Conservation (phyloP, 495 filamentous ascomycete genomes). For the Penicillium steckii region DNA sequence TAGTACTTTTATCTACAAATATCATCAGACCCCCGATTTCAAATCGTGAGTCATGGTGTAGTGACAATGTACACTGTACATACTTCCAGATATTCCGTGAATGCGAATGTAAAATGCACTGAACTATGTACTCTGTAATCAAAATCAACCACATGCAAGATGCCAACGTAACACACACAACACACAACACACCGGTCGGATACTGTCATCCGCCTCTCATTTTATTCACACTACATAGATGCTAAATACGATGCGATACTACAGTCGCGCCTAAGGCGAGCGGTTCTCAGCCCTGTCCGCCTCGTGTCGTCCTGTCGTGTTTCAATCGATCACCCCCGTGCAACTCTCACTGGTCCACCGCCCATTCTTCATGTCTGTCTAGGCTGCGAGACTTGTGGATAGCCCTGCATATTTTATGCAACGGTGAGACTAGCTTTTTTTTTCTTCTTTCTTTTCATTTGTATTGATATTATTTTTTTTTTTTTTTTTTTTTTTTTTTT, state of each 20-base stretch:
- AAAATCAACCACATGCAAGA: too few species aligned
- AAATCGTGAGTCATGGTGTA: background rate
- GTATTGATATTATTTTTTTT: too few species aligned
- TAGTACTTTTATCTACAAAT: background rate
- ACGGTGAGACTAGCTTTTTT: constrained; percentile 12
- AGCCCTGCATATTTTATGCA: constrained; percentile 15
- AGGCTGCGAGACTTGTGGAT: constrained; percentile 1
- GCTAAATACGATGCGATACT: background rate
- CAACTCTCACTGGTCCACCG: background rate
- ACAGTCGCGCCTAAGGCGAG: background rate
- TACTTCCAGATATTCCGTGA: background rate
- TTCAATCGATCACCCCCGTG: background rate
- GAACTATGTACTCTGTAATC: too few species aligned
- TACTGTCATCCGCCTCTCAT: too few species aligned
- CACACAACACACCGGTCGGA: constrained; percentile 3
- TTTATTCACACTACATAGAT: too few species aligned
- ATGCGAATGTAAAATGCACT: too few species aligned
- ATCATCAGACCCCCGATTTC: too few species aligned
- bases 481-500: too few species aligned
- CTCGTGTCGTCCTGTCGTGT: constrained; percentile 3
- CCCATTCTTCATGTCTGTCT: background rate
- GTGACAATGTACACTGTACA: background rate
- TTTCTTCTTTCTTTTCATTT: too few species aligned
- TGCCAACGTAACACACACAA: background rate
- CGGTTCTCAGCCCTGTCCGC: constrained; percentile 8